phyloP scores from a whole-genome alignment of 2,329 filamentous ascomycete genomes.

The Pseudocercospora macadamiae region DNA sequence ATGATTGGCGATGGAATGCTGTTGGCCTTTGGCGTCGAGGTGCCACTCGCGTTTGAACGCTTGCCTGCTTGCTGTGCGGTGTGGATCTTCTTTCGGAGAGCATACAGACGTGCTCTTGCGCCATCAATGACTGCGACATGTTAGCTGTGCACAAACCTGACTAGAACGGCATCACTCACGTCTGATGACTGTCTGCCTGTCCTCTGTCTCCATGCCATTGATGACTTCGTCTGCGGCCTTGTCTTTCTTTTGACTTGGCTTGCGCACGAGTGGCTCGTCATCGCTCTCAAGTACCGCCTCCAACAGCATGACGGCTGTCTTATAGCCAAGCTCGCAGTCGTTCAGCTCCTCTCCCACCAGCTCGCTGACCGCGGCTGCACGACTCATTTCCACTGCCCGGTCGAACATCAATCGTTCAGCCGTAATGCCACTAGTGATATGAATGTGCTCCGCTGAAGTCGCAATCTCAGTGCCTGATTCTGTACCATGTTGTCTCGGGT shows the following conservation, averaged over 20 bases:
- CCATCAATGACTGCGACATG: slow-evolving; percentile 49
- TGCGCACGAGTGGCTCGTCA: slow-evolving; percentile 55
- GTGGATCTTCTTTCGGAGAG: slow-evolving; percentile 51
- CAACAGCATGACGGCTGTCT: slow-evolving; percentile 90
- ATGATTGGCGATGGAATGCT: slow-evolving; percentile 17
- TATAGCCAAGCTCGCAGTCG: slow-evolving; percentile 89
- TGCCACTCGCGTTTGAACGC: slow-evolving; percentile 26
- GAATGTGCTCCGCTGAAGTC: slow-evolving; percentile 75
- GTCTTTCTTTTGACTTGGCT: slow-evolving; percentile 50
- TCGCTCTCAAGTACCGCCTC: slow-evolving; percentile 91
- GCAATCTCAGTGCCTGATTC: slow-evolving; percentile 57
- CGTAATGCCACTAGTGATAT: slow-evolving; percentile 84
- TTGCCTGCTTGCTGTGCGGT: slow-evolving; percentile 37
- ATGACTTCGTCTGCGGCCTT: slow-evolving; percentile 52
- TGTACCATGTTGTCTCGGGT: slow-evolving; percentile 75
- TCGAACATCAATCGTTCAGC: slow-evolving; percentile 99
- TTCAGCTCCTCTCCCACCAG: slow-evolving; percentile 85
- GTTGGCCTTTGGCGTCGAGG: slow-evolving; percentile 22
- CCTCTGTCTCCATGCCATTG: slow-evolving; percentile 65
- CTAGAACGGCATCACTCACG: slow-evolving; percentile 49
- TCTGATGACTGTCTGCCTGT: slow-evolving; percentile 72
- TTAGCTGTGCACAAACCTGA: slow-evolving; percentile 43
- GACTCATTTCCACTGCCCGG: slow-evolving; percentile 94
- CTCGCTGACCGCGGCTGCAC: slow-evolving; percentile 91
- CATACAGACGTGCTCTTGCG: slow-evolving; percentile 45